Evolutionary conservation across 352 stramenopile genomes (phyloP).

Genomic region (Aphanomyces invadans): DNA sequence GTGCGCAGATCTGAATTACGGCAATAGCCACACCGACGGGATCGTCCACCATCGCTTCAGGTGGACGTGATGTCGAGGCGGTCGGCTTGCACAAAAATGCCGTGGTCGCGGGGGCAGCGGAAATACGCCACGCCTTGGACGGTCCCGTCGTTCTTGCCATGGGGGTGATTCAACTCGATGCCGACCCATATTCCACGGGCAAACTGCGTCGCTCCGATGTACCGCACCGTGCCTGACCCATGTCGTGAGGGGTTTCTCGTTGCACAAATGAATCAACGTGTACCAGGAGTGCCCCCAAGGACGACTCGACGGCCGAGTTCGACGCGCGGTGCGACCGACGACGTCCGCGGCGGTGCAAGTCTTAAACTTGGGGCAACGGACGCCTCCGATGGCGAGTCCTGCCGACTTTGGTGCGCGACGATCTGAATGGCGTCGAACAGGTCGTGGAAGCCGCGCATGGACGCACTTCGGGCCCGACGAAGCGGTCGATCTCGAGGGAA

Average conservation of each 20-base stretch:
- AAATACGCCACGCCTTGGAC: conserved; percentile 60
- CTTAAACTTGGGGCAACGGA: too few relatives aligned
- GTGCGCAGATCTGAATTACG: too few relatives aligned
- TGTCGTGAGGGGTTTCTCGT: background rate
- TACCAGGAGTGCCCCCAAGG: background rate
- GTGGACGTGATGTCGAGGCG: conserved; percentile 36
- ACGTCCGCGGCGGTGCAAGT: background rate
- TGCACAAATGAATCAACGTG: background rate
- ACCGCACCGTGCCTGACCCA: conserved; percentile 45
- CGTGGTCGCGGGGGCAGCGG: conserved; percentile 40
- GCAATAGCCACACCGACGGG: too few relatives aligned
- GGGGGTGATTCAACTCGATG: conserved; percentile 51
- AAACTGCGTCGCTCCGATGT: conserved; percentile 57
- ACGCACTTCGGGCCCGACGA: background rate
- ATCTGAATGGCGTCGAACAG: background rate
- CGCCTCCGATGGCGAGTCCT: too few relatives aligned
- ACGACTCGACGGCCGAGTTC: background rate
- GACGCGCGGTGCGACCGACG: background rate
- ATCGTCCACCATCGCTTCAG: too few relatives aligned
- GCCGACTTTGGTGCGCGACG: too few relatives aligned
- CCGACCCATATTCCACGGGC: conserved; percentile 59
- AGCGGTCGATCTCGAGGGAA: too few relatives aligned
- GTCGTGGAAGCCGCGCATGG: background rate
- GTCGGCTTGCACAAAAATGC: conserved; percentile 64
- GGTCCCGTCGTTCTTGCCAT: conserved; percentile 57